Evolutionary conservation across 2,329 filamentous ascomycete genomes (phyloP).

Genomic region (Plectosphaerella sp.): DNA sequence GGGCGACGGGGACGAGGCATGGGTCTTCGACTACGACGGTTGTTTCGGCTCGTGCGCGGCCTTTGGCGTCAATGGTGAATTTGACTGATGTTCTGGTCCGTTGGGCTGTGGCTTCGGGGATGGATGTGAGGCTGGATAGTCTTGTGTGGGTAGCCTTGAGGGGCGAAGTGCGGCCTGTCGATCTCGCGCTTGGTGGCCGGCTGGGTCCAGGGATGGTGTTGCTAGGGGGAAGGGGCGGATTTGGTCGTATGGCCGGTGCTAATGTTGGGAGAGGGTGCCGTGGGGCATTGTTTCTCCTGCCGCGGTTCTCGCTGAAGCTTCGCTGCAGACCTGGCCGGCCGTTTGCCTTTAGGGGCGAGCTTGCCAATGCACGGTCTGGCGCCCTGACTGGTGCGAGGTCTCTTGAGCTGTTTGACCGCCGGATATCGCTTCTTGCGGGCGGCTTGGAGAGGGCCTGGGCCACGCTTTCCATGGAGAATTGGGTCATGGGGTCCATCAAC

Average conservation of each 20-base stretch:
- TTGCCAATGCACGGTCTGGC: constrained; percentile 34
- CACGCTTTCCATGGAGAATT: constrained; percentile 10
- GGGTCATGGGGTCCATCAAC: constrained; percentile 14
- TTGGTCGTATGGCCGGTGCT: constrained; percentile 38
- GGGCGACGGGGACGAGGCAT: constrained; percentile 9
- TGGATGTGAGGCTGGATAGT: constrained; percentile 49
- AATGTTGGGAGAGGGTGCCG: constrained; percentile 38
- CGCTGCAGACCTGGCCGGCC: constrained; percentile 42
- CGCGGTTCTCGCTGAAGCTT: constrained; percentile 50
- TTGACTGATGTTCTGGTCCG: constrained; percentile 52
- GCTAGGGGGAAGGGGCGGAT: constrained; percentile 18
- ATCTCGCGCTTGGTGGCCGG: constrained; percentile 30
- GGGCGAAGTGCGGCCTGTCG: constrained; percentile 46
- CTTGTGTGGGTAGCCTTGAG: constrained; percentile 44
- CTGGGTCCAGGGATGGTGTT: constrained; percentile 15
- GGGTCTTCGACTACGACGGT: constrained; percentile 34
- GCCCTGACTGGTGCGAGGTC: constrained; percentile 36
- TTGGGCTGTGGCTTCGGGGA: constrained; percentile 47
- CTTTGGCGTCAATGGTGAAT: constrained; percentile 60
- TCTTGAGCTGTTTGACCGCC: constrained; percentile 40
- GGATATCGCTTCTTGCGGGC: constrained; percentile 29
- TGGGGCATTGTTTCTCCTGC: constrained; percentile 32
- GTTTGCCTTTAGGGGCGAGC: constrained; percentile 48
- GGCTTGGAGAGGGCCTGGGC: constrained; percentile 11
- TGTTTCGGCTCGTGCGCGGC: constrained; percentile 52